Evolutionary conservation across 1,284 basidiomycete genomes (phyloP), one percentile per base, ranked within the genome.

Genomic region (Ustilago bromivora): DNA sequence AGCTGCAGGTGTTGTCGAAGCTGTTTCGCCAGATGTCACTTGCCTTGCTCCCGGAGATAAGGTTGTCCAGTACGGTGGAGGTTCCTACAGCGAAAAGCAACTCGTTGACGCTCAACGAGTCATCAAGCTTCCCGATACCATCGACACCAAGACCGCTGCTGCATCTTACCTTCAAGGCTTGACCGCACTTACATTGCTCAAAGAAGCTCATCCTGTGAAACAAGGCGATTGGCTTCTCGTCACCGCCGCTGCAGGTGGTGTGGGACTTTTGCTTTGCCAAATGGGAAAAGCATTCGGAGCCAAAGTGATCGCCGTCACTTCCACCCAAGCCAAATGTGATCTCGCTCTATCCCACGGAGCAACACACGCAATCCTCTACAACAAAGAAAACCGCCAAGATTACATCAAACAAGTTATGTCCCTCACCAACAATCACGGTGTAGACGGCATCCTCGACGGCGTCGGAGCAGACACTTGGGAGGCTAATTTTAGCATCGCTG

Each of bases 261-360:
- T 90, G 0, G 90, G 90, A 0, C 83, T 89, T 0, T 78, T 89
- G 13, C 85, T 90, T 7, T 87, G 87, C 54, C 89, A 90, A 82
- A 71, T 81, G 88, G 90, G 71, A 52, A 85, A 84, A 47, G 81
- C 88, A 57, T 79, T 88, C 46, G 96, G 96, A 15, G 95, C 93
- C 1, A 92, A 91, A 11, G 94, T 98, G 31, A 97, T 99, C 80
- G 96, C 94, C 2, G 98, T 95, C n/a, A 94, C 93, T 1, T 96
- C 94, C 2, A 93, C 92, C 0, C 85, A 88, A 28, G 93, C 91
- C 82, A 99, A 99, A 86, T 94, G 94, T 4, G 90, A 90, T 58
- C 85, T 96, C n/a, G 96, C 94, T 10, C 92, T 90, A 79, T 87
- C 88, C 55, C 89, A 93, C 78, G 96, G 96, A 15, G 94, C 95